Evolutionary conservation across 1,284 basidiomycete genomes (phyloP), one percentile per base, ranked within the genome.

Genomic region (Ustilago shanxiensis): DNA sequence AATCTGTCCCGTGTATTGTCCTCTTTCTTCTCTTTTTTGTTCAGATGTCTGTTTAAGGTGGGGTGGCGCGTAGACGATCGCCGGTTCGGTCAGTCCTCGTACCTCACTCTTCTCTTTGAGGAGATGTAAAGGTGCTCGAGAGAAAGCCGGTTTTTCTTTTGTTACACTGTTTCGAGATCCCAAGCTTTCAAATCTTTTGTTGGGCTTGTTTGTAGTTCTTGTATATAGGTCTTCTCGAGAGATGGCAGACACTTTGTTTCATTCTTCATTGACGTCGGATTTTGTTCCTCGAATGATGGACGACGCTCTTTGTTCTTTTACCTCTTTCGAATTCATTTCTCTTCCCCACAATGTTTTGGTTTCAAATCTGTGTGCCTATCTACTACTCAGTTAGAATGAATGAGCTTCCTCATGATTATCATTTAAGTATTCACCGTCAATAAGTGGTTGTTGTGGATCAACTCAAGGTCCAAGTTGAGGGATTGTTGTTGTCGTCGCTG

Each of bases 61-160:
- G 35, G 51, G 59, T 33, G 47, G 60, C 56, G 70, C 57, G 70
- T 72, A 52, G 70, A 72, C 60, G 64, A 67, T 72, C 70, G 70
- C 64, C 60, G 70, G 70, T 39, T 39, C 70, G 70, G 64, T 72
- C 70, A 56, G 60, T 66, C 57, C 56, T 62, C 65, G 64, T 59
- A 53, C 61, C 57, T 67, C 55, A 47, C 56, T 58, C 47, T 65
- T 49, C 52, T 60, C 24, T 16, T 41, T 37, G 31, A 11, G 47
- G 35, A 49, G 49, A 49, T 44, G 29, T 18, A 51, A 57, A 60
- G 60, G 11, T 5, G 65, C 60, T 60, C 52, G 64, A 53, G 57
- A 64, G 65, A 63, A 72, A 67, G 44, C 65, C 41, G 65, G 65
- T 58, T 67, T 72, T 67, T 44, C 41, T 20, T 71, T 47, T 49